Percentiles rank a stretch among this genome's conserved stretches.
Evolutionary conservation across 805 yeast genomes (phyloP).

Genomic region (Candida boidinii): DNA sequence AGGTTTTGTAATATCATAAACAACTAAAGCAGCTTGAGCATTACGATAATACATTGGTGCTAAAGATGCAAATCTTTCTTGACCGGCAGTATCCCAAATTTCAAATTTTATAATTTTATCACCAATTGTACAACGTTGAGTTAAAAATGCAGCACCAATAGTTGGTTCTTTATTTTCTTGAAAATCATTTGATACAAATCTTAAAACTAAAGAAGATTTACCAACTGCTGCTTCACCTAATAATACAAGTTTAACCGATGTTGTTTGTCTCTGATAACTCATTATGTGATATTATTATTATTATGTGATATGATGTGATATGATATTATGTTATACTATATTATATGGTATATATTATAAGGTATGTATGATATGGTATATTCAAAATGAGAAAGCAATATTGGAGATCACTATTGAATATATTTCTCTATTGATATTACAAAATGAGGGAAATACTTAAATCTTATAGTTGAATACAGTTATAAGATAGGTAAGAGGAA

Average conservation of each 20-base stretch:
- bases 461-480: too few relatives aligned
- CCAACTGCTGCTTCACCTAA: conserved; percentile 99
- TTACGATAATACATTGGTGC: conserved; percentile 98
- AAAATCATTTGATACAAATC: conserved; percentile 92
- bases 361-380: too few relatives aligned
- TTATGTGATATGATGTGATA: too few relatives aligned
- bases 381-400: too few relatives aligned
- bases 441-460: too few relatives aligned
- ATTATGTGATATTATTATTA: too few relatives aligned
- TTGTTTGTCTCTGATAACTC: conserved; percentile 33
- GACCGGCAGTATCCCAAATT: conserved; percentile 98
- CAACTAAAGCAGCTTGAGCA: conserved; percentile 95
- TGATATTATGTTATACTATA: too few relatives aligned
- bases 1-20: conserved; percentile 91
- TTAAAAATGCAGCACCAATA: conserved; percentile 94
- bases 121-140: conserved; percentile 87
- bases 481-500: too few relatives aligned
- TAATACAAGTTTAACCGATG: conserved; percentile 81
- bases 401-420: too few relatives aligned
- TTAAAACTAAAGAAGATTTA: conserved; percentile 81
- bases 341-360: too few relatives aligned
- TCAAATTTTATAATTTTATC: conserved; percentile 84
- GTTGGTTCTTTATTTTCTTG: conserved; percentile 98
- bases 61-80: conserved; percentile 89
- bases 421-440: too few relatives aligned